These are phyloP conservation scores for Komagataella phaffii DNA, from an alignment of 805 yeast genomes.

Conservation along the genomic window DNA sequence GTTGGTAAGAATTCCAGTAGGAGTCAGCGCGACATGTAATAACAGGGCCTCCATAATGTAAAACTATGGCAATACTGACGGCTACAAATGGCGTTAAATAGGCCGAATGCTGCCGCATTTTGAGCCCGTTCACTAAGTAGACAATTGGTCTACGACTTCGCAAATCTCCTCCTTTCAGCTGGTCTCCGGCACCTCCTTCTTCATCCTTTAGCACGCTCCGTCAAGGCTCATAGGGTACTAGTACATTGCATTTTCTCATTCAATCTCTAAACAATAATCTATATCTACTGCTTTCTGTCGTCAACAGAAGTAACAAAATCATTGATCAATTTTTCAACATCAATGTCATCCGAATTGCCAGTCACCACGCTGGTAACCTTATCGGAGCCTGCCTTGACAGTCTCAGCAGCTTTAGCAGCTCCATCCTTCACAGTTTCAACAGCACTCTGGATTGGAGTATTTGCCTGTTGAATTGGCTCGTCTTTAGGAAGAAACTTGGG, in stretches of 20 bases:
- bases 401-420: not conserved
- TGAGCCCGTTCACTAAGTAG: not conserved
- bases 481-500: slow-evolving; percentile 20
- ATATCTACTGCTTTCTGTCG: not conserved
- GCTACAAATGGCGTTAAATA: not conserved
- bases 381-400: not conserved
- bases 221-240: not conserved
- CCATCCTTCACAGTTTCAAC: slow-evolving; percentile 1
- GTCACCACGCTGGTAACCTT: not conserved
- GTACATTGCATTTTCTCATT: not conserved
- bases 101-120: not conserved
- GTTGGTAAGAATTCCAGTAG: not conserved
- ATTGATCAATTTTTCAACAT: slow-evolving; percentile 1
- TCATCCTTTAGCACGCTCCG: not conserved
- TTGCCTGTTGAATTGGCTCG: not conserved
- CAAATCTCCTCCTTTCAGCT: not conserved
- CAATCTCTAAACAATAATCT: not conserved
- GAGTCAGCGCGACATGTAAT: not conserved
- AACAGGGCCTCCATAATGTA: not conserved
- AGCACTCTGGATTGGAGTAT: not conserved
- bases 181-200: not conserved
- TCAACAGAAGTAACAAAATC: not conserved
- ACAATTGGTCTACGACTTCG: not conserved
- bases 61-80: not conserved
- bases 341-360: slow-evolving; percentile 1